A percentile compares a stretch with the other conserved stretches of the same genome.
Evolutionary conservation across 2,329 filamentous ascomycete genomes (phyloP).

Genomic region (Diaporthe amygdali): DNA sequence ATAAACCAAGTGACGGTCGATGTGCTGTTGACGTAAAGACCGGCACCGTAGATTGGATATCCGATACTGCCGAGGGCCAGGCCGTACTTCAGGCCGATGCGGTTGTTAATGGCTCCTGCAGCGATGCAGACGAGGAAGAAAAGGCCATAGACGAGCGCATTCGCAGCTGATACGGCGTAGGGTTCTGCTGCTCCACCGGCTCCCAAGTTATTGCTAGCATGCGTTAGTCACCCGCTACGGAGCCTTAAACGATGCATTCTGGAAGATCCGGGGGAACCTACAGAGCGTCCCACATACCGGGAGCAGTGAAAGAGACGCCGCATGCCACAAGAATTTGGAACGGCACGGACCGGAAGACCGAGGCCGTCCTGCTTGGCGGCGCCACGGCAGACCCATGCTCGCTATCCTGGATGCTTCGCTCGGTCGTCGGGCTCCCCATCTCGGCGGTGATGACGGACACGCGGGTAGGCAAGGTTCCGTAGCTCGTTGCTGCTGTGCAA

Average conservation of each 20-base stretch:
- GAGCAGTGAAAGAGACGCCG: constrained; percentile 55
- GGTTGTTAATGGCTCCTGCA: constrained; percentile 52
- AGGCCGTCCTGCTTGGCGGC: background rate
- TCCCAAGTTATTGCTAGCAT: constrained; percentile 55
- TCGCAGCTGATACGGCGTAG: constrained; percentile 57
- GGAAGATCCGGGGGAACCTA: too few species aligned
- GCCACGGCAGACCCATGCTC: constrained; percentile 3
- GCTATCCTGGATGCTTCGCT: constrained; percentile 10
- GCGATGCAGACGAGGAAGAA: constrained; percentile 53
- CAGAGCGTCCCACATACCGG: constrained; percentile 62
- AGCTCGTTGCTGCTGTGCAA: background rate
- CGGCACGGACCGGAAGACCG: constrained; percentile 20
- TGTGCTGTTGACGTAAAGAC: constrained; percentile 54
- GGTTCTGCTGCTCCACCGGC: constrained; percentile 58
- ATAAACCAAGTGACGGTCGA: constrained; percentile 59
- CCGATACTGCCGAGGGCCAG: constrained; percentile 50
- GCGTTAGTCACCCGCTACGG: too few species aligned
- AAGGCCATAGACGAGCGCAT: constrained; percentile 53
- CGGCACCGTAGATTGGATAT: constrained; percentile 53
- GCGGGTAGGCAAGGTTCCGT: background rate
- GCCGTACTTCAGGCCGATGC: constrained; percentile 52
- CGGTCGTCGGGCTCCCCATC: constrained; percentile 1
- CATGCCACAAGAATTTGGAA: constrained; percentile 31
- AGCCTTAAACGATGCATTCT: too few species aligned
- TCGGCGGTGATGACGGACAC: background rate